phyloP scores from a whole-genome alignment of 1,284 basidiomycete genomes.

The Cutaneotrichosporon curvatum region DNA sequence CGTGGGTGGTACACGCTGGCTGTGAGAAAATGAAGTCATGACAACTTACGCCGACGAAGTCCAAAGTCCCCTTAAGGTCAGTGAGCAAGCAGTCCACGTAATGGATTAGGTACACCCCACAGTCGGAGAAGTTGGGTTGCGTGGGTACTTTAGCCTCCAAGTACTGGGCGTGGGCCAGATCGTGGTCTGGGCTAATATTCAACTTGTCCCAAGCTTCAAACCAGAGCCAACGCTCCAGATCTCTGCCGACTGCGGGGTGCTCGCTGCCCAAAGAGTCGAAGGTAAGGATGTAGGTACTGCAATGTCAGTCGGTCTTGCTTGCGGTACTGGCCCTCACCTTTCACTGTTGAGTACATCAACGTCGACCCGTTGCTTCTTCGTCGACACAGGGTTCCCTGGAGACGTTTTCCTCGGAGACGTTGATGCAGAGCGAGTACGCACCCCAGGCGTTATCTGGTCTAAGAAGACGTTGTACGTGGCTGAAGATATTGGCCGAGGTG shows the following conservation, averaged over 20 bases:
- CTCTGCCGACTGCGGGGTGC: conserved; percentile 60
- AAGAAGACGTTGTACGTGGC: not conserved
- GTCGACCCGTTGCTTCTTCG: conserved; percentile 6
- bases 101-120: conserved; percentile 49
- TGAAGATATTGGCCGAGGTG: conserved; percentile 7
- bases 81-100: conserved; percentile 40
- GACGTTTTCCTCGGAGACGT: too few species aligned
- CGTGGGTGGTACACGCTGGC: conserved; percentile 18
- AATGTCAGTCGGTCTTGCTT: not conserved
- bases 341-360: conserved; percentile 15
- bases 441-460: not conserved
- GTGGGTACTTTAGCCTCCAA: conserved; percentile 39
- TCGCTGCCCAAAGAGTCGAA: conserved; percentile 75
- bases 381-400: not conserved
- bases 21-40: not conserved
- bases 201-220: conserved; percentile 76
- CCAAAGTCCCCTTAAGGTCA: conserved; percentile 27
- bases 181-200: conserved; percentile 27
- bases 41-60: conserved; percentile 35
- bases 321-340: conserved; percentile 16
- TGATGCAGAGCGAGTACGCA: too few species aligned
- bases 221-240: conserved; percentile 62
- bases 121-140: conserved; percentile 51
- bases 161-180: conserved; percentile 46
- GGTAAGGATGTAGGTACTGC: conserved; percentile 71